Percentiles rank a stretch among this genome's conserved stretches.
phyloP scores from a whole-genome alignment of 2,329 filamentous ascomycete genomes.

The Sordariomycetes sp. region DNA sequence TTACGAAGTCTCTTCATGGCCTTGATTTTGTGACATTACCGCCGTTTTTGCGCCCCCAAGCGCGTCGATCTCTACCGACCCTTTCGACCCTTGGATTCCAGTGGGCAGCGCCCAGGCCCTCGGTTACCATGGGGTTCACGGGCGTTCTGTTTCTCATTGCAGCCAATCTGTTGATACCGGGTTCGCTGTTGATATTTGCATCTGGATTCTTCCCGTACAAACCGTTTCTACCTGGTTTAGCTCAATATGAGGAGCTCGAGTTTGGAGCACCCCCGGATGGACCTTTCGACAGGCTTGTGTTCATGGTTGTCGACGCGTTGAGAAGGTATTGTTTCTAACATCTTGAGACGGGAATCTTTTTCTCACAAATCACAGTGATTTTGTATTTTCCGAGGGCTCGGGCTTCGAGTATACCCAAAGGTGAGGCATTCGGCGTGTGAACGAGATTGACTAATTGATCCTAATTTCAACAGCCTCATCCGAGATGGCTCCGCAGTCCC shows the following conservation, averaged over 20 bases:
- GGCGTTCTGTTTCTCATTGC: constrained; percentile 42
- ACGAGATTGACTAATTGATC: no score
- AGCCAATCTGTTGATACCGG: constrained; percentile 70
- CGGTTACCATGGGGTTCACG: constrained; percentile 9
- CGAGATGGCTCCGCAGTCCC: constrained; percentile 75
- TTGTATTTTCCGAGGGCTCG: constrained; percentile 74
- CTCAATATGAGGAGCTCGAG: constrained; percentile 50
- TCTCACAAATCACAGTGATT: constrained; percentile 53
- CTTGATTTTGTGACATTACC: not conserved
- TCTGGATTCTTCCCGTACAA: constrained; percentile 97
- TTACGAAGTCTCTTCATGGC: no score
- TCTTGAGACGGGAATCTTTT: not conserved
- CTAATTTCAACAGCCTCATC: constrained; percentile 66
- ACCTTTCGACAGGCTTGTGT: constrained; percentile 81
- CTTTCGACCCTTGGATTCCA: not conserved
- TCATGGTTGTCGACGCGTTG: constrained; percentile 96
- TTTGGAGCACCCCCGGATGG: constrained; percentile 50
- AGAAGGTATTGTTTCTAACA: constrained; percentile 52
- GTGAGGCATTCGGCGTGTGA: no score
- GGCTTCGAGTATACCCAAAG: constrained; percentile 84
- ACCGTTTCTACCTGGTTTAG: constrained; percentile 78
- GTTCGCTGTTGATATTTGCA: constrained; percentile 70
- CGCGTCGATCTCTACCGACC: no score
- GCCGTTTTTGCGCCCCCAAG: not conserved
- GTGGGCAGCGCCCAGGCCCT: not conserved